Evolutionary conservation across 2,329 filamentous ascomycete genomes (phyloP).

Genomic region (Alternaria sp.): DNA sequence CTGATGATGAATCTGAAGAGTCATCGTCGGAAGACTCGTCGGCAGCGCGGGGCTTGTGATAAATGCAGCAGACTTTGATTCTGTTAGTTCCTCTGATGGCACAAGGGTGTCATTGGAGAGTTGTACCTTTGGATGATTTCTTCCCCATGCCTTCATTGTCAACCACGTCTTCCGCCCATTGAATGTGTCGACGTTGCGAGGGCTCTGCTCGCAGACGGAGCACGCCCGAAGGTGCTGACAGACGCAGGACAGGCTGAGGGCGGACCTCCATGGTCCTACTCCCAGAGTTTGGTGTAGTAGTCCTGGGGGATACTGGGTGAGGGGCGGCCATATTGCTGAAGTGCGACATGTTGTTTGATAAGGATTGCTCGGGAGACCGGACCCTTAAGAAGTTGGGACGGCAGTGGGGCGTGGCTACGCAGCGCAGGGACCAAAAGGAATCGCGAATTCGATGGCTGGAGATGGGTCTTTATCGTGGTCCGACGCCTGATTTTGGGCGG

Average conservation of each 20-base stretch:
- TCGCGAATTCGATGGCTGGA: slow-evolving; percentile 12
- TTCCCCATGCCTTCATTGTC: slow-evolving; percentile 95
- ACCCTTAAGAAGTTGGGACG: slow-evolving; percentile 24
- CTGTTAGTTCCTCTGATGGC: not conserved
- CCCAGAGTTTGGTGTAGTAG: slow-evolving; percentile 28
- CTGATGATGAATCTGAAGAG: slow-evolving; percentile 63
- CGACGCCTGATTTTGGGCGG: slow-evolving; percentile 9
- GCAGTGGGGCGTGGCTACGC: slow-evolving; percentile 24
- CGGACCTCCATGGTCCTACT: slow-evolving; percentile 37
- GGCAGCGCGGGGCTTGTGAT: slow-evolving; percentile 76
- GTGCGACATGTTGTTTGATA: slow-evolving; percentile 76
- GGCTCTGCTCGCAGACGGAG: slow-evolving; percentile 54
- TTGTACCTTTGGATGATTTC: slow-evolving; percentile 88
- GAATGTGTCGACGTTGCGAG: slow-evolving; percentile 69
- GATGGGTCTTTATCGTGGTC: slow-evolving; percentile 13
- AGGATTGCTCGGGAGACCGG: slow-evolving; percentile 76
- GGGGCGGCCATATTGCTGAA: slow-evolving; percentile 34
- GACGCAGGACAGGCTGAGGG: slow-evolving; percentile 44
- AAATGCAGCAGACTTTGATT: slow-evolving; percentile 92
- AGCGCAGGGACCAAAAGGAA: slow-evolving; percentile 26
- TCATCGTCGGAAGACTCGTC: slow-evolving; percentile 80
- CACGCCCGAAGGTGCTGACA: slow-evolving; percentile 47
- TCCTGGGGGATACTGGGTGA: slow-evolving; percentile 27
- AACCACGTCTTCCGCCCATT: slow-evolving; percentile 91
- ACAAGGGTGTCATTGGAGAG: not conserved